Base-by-base conservation (phyloP, 768 basidiomycete species). In the Naganishia friedmannii region DNA sequence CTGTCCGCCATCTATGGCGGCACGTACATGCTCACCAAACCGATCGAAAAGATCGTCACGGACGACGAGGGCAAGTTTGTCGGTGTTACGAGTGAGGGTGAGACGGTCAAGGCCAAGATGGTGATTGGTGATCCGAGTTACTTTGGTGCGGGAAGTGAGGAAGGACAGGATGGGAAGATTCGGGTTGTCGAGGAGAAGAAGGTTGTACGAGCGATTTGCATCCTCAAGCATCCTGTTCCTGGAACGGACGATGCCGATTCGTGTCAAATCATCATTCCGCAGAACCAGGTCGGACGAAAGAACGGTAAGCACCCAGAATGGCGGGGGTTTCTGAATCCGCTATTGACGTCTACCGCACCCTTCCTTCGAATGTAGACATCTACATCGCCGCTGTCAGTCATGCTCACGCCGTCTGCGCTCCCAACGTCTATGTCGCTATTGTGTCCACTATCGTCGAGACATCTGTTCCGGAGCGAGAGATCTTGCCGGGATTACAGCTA, bases 11-110 rank as follows among this genome's bases (percentile, higher is more conserved):
- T 99, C 80, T 97, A 99, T 79, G 96, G 96, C 48, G 96, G 96
- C 51, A 99, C 96, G 15, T 99, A 99, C 85, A 99, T 99, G 96
- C 89, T 99, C 69, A 93, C 97, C 85, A 99, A 99, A 83, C 85
- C 85, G 55, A 90, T 96, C 76, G 88, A 95, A 71, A 87, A 90
- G 79, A 93, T 98, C 74, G 89, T 96, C 67, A 92, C 89, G 53
- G 91, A 90, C 80, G 86, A 88, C 70, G 74, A 74, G 13, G 96
- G 96, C 75, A 91, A 89, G 79, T 98, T 99, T 74, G 86, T 91
- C 67, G 96, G 96, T 56, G 96, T 98, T 54, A 89, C 89, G 45
- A 90, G 89, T 74, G 93, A 87, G 23, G 85, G 86, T 17, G 96
- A 99, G 84, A 93, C 88, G 23, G 96, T 93, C 77, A 96, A 90